A percentile compares a stretch with the other conserved stretches of the same genome.
Evolutionary conservation across 179 eudicot genomes (phyloP).

Genomic region (Spergularia azorica): DNA sequence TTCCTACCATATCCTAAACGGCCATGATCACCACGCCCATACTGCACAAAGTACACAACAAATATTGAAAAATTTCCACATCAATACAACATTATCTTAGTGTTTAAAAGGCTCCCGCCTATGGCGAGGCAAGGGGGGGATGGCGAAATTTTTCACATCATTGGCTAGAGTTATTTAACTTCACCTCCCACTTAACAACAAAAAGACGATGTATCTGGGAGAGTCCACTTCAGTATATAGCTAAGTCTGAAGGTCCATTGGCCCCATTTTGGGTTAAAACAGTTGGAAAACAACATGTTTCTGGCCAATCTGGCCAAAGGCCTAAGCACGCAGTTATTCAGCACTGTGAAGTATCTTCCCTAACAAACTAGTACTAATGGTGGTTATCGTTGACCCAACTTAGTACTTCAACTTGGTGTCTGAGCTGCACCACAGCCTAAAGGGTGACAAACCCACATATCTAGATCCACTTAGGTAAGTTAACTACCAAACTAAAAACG

Average conservation of each 20-base stretch:
- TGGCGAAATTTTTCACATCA: not conserved
- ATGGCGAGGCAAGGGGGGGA: not conserved
- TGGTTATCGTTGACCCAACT: not conserved
- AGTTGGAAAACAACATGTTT: no score
- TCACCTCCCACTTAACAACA: not conserved
- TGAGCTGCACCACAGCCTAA: not conserved
- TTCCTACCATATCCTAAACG: slow-evolving; percentile 89
- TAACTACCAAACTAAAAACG: not conserved
- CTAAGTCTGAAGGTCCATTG: no score
- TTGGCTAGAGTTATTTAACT: not conserved
- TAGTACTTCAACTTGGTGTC: not conserved
- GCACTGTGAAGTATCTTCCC: no score
- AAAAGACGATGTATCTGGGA: not conserved
- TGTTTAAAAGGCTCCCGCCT: not conserved
- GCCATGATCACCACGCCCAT: slow-evolving; percentile 97
- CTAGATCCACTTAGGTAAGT: not conserved
- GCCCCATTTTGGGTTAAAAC: no score
- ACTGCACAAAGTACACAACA: slow-evolving; percentile 39
- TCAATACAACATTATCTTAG: not conserved
- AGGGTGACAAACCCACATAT: not conserved
- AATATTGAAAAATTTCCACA: not conserved
- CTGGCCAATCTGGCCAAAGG: no score
- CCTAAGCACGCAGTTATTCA: no score
- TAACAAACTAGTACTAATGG: no score
- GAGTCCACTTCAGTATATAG: no score